Base-by-base conservation (phyloP, 1,284 basidiomycete genomes). In the Trichosporon coremiiforme region DNA sequence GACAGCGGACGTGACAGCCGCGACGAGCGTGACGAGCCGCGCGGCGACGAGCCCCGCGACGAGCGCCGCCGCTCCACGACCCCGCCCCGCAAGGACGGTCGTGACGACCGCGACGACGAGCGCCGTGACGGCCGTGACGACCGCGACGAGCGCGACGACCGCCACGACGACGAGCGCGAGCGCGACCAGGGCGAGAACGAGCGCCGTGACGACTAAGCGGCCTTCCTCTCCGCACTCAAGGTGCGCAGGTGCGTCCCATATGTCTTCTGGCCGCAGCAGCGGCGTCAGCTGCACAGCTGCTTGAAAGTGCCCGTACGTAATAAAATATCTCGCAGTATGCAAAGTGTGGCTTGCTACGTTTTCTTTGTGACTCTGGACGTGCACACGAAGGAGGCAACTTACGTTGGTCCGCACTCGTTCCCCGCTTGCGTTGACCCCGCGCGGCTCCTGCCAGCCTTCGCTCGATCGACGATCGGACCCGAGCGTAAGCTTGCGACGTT, bases 1-100 rank as follows among this genome's bases (percentile, higher is more conserved):
- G 76, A 79, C 70, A 71, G 71, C 38, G 77, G 79, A 38, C 64
- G 67, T 38, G 82, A 80, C 63, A 65, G 68, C 9, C 65, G 62
- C 57, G 64, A 69, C 65, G 82, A 80, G 41, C 68, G 75, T 22
- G 76, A 79, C 67, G 62, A 47, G 33, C 67, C 29, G n/a, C 60
- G 55, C 53, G 53, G 66, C 38, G 70, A 67, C 35, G 65, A 45
- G n/a, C 50, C 47, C 31, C 50, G 25, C 57, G 22, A 38, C 22
- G 62, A 55, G 25, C 53, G 53, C 47, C 75, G 36, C 75, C 74
- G 31, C 65, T 70, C 53, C 69, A 68, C 33, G 72, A 68, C 65
- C 25, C 25, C 63, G 50, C 41, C 50, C 22, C 29, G 60, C 29
- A 63, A 45, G 57, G 62, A 73, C 31, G 77, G 78, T 64, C 68